Evolutionary conservation across 1,284 basidiomycete genomes (phyloP), one percentile per base, ranked within the genome.

Genomic region (Athelia psychrophila): DNA sequence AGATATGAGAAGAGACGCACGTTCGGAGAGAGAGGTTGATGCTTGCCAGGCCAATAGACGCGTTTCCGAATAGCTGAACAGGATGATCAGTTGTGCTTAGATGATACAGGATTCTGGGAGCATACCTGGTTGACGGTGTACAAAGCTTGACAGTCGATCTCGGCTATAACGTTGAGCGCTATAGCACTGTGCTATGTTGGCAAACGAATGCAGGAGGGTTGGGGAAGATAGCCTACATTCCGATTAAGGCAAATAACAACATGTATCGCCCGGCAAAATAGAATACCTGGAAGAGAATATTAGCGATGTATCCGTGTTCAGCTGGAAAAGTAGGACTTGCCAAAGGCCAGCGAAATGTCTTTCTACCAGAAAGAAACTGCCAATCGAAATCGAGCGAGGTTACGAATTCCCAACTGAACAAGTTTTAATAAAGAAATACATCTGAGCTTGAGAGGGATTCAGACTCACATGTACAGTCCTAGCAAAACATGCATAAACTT

Each of bases 21-120:
- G 88, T 90, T 60, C 88, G 74, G 48, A 91, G 74, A 3, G 87
- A 88, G n/a, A 91, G 75, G 61, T 91, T 90, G 61, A 90, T 81
- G 61, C 86, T 89, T 8, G 88, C 86, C 3, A 90, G 72, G 10
- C 88, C 88, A 42, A 89, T 81, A 5, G 88, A 72, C 6, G 83
- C 77, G 64, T 88, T 88, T 10, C 88, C 88, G 50, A 84, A 23
- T 12, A 46, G 44, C 38, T 42, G 38, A 18, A 16, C 12, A 42
- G 13, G 13, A 30, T 30, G 27, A n/a, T 30, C 6, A 30, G 27
- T 6, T 6, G 6, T 30, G 27, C 13, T 6, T 5, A 13, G 27
- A 6, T 5, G 13, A 13, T 13, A 30, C 5, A 13, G 6, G 27
- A 30, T 5, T 13, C 27, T 5, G 27, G 5, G 5, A 13, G 13